Base-by-base conservation (phyloP, 148 eudicot species). In the Vaccinium vitisidaea region DNA sequence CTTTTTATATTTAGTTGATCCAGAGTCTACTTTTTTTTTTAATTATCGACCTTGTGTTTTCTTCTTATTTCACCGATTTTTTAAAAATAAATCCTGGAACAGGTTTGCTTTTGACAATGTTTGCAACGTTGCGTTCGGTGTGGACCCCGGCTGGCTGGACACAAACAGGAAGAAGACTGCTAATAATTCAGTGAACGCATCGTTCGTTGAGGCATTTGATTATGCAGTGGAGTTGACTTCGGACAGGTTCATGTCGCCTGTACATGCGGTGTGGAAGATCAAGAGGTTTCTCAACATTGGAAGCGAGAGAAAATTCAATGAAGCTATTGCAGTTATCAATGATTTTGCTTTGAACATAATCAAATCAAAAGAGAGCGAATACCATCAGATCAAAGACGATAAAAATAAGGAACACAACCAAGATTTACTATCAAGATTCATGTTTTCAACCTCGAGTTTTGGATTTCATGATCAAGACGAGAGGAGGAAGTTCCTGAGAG, bases 71-170 rank as follows among this genome's bases (percentile, higher is more conserved):
- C 18, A 27, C 27, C 30, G 74, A 18, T 69, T 69, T 69, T 27
- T 14, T 69, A 0, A 69, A 27, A 27, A 7, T 12, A 69, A 27
- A 69, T 69, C 74, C 18, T 69, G 36, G 39, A 69, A 27, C 74
- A 83, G 83, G 78, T 90, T 92, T 61, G 88, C 92, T 23, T 92
- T 92, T 76, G 92, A 92, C 71, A 92, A 92, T 53, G 80, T 84
- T 3, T 84, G 86, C 39, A 80, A 80, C n/a, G 86, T 84, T 2
- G 83, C 83, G 0, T 84, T 84, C 71, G 86, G 86, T 39, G 52
- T 81, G 19, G 83, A 84, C 73, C 86, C 83, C 16, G 78, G 43
- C 14, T 52, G 77, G 77, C 27, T 79, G 14, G 36, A 5, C 27
- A 77, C 39, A 53, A 77, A 59, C 74, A 23, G 19, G 13, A 36